Percentiles rank a stretch among this genome's conserved stretches.
Conservation (phyloP, 805 yeast genomes). For the Candida ovalis region DNA sequence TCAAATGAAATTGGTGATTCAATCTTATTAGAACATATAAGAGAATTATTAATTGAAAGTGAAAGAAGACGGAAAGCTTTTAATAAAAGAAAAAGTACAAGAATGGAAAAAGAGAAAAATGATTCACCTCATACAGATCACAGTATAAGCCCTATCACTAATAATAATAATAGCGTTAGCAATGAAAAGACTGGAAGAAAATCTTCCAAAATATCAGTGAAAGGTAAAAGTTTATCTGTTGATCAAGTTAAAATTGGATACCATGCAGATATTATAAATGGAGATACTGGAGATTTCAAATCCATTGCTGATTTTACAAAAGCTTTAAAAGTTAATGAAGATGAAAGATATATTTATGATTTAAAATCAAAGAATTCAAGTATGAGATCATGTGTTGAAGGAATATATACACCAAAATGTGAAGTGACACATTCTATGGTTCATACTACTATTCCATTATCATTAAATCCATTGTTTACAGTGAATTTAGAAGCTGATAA, state of each 20-base stretch:
- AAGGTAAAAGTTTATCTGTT: constrained; percentile 9
- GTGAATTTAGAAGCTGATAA: constrained; percentile 26
- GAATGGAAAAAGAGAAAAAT: constrained; percentile 7
- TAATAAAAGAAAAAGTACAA: constrained; percentile 18
- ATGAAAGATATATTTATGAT: constrained; percentile 22
- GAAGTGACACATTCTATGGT: constrained; percentile 23
- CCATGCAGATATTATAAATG: constrained; percentile 2
- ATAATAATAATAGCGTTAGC: constrained; percentile 1
- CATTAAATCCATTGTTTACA: constrained; percentile 9
- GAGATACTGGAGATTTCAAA: constrained; percentile 7
- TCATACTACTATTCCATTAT: constrained; percentile 26
- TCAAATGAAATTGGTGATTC: constrained; percentile 13
- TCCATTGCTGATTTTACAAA: constrained; percentile 22
- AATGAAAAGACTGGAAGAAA: constrained; percentile 2
- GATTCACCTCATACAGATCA: background rate
- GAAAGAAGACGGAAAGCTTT: constrained; percentile 26
- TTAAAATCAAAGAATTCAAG: constrained; percentile 14
- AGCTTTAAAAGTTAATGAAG: constrained; percentile 20
- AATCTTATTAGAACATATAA: constrained; percentile 15
- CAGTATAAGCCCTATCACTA: background rate
- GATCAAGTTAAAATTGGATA: constrained; percentile 16
- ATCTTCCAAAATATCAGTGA: constrained; percentile 1
- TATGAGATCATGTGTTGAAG: constrained; percentile 22
- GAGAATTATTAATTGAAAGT: constrained; percentile 21
- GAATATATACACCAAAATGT: constrained; percentile 14